Base-by-base conservation (phyloP, 129 eudicot genomes). In the Daucus carota region DNA sequence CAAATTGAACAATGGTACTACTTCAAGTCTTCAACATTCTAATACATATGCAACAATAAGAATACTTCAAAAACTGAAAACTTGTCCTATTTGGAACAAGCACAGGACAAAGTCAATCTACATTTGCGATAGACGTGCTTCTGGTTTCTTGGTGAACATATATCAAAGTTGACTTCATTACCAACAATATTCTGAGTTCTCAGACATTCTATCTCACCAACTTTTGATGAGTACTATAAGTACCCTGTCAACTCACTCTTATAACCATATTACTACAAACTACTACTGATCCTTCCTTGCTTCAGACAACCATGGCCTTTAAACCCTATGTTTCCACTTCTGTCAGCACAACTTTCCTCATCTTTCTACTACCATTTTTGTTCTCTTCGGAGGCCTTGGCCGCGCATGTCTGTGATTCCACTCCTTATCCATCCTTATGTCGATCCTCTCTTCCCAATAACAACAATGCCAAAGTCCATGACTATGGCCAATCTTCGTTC, bases 391-490 rank as follows among this genome's bases (percentile, higher is more conserved):
- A 17, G 13, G 41, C 72, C 8, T 63, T 16, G 13, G 72, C 72
- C 0, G 24, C 3, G 15, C 28, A 17, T 69, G 42, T 83, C 10
- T 92, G 97, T 74, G 84, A 83, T 11, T 86, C 83, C 75, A 92
- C 97, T 46, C 91, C 75, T 0, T 86, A 84, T 79, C 97, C 97
- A 4, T 77, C 89, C 5, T 83, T 81, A 77, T 92, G 97, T 80
- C 86, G 76, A 75, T 77, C 87, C 12, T 31, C 79, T 8, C 89
- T 87, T 36, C 88, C 89, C 20, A 74, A 75, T 62, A 73, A 84
- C 77, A 76, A 85, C 62, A 69, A 92, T 7, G 87, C 89, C 79
- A 84, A 78, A 78, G 88, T 88, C 73, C 72, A 89, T 76, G 91
- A 89, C 75, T 92, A 81, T 71, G 85, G 91, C 5, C 86, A 86